These are phyloP conservation scores for Urochloa ruziziensis DNA, from an alignment of 176 grass and related monocot species.

Conservation along the genomic window DNA sequence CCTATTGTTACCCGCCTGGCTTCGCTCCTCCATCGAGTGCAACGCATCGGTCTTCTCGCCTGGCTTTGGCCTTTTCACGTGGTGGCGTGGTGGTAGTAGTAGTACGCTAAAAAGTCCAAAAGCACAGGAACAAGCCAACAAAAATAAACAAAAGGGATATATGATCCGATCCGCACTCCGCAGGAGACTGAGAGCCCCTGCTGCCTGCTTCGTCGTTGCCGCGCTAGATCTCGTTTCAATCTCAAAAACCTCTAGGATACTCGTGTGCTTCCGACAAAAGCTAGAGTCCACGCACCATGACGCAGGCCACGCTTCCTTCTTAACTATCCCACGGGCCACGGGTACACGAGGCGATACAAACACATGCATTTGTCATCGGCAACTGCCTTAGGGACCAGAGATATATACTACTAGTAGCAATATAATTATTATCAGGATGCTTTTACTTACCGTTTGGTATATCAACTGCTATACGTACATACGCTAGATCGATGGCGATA, in stretches of 20 bases:
- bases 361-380: background rate
- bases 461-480: too few species aligned
- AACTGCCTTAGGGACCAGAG: background rate
- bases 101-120: background rate
- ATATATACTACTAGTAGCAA: too few species aligned
- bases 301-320: background rate
- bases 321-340: background rate
- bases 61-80: slow-evolving; percentile 21
- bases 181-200: too few species aligned
- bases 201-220: too few species aligned
- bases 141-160: slow-evolving; percentile 25
- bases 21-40: background rate
- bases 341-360: background rate
- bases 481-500: background rate
- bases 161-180: background rate
- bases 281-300: background rate
- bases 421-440: too few species aligned
- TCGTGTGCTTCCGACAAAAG: background rate
- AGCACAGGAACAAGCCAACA: background rate
- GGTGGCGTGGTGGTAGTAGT: background rate
- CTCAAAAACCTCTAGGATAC: background rate
- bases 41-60: slow-evolving; percentile 10
- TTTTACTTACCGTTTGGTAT: too few species aligned
- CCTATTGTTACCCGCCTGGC: background rate
- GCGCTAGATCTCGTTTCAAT: slow-evolving; percentile 22